A percentile compares a stretch with the other conserved stretches of the same genome.
Conservation (phyloP, 768 basidiomycete genomes). For the Cyclocybe aegerita region DNA sequence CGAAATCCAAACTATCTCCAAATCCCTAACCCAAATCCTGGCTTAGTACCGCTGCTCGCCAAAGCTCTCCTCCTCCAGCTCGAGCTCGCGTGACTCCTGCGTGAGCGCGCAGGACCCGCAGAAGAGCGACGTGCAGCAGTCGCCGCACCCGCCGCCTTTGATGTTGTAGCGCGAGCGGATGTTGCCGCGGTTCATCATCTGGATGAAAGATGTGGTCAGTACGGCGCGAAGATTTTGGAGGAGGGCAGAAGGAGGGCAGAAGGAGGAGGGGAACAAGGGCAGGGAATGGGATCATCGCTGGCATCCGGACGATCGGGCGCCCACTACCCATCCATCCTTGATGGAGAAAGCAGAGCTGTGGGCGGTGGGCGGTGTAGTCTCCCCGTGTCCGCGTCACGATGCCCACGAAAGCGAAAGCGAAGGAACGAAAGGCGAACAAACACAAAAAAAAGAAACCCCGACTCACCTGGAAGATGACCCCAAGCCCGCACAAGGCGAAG, state of each 20-base stretch:
- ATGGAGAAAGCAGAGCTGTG: no score
- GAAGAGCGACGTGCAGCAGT: constrained; percentile 39
- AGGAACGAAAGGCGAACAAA: not conserved
- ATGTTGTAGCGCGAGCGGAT: constrained; percentile 47
- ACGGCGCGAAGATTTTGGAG: no score
- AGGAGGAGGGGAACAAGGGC: no score
- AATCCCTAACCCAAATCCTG: no score
- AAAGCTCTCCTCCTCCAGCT: constrained; percentile 23
- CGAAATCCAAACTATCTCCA: no score
- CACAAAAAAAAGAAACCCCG: not conserved
- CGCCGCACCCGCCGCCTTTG: constrained; percentile 37
- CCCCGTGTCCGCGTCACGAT: not conserved
- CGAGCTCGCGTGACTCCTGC: constrained; percentile 48
- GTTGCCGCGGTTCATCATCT: constrained; percentile 34
- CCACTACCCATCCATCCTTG: no score
- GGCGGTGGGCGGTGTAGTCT: no score
- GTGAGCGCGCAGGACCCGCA: constrained; percentile 50
- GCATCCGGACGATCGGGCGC: no score
- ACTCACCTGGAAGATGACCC: constrained; percentile 39
- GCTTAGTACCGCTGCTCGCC: constrained; percentile 8
- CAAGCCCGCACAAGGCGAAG: constrained; percentile 26
- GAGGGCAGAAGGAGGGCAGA: no score
- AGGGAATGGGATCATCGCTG: no score
- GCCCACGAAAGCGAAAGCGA: not conserved
- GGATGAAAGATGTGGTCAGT: not conserved